These are phyloP conservation scores for Vanrija sp. DNA, from an alignment of 1,284 basidiomycete genomes.

Conservation along the genomic window DNA sequence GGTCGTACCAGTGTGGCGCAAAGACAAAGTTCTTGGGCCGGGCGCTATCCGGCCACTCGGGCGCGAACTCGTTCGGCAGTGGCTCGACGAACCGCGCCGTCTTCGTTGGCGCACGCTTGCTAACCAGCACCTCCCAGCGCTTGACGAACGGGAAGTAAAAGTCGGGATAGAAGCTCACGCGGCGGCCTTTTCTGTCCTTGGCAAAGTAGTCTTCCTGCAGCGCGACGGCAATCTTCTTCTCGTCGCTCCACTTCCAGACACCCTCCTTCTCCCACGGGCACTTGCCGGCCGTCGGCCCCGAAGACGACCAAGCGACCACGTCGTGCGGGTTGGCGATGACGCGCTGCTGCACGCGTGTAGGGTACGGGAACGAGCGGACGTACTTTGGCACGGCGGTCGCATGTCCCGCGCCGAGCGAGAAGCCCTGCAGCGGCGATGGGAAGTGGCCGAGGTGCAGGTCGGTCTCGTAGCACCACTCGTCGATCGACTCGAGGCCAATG, in stretches of 20 bases:
- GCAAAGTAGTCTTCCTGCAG: conserved; percentile 83
- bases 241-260: conserved; percentile 84
- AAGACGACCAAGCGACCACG: conserved; percentile 62
- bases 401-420: conserved; percentile 75
- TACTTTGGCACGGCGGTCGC: conserved; percentile 68
- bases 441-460: conserved; percentile 83
- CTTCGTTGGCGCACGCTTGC: conserved; percentile 36
- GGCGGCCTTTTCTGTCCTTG: conserved; percentile 60
- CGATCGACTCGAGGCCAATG: conserved; percentile 73
- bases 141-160: conserved; percentile 78
- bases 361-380: conserved; percentile 77
- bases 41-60: conserved; percentile 63
- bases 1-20: conserved; percentile 92
- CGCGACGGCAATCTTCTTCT: conserved; percentile 66
- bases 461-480: conserved; percentile 87
- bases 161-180: conserved; percentile 79
- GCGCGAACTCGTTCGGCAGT: conserved; percentile 90
- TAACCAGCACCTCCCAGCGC: conserved; percentile 66
- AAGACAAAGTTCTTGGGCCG: conserved; percentile 73
- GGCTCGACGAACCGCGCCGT: conserved; percentile 69
- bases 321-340: conserved; percentile 54
- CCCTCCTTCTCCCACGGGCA: conserved; percentile 90
- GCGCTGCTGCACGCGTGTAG: conserved; percentile 55
- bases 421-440: conserved; percentile 77
- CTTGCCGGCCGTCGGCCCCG: conserved; percentile 64